phyloP scores from a whole-genome alignment of 1,139 yeast species.

The Sugiyamaella paludigena region DNA sequence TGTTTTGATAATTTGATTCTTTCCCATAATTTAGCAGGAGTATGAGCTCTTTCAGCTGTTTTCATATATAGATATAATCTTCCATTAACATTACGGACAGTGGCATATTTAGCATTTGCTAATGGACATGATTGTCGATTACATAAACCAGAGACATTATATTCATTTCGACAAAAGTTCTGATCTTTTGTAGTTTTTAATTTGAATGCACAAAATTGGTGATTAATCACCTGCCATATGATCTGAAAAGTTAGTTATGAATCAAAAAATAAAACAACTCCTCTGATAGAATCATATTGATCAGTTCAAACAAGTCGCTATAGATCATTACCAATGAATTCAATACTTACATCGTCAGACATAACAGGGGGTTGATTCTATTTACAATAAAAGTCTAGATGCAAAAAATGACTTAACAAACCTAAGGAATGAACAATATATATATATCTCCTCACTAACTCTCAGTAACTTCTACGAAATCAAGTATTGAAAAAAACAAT shows the following conservation, averaged over 20 bases:
- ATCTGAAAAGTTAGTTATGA: conserved; percentile 44
- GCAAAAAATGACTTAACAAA: not conserved
- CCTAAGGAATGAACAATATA: too few relatives aligned
- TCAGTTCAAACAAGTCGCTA: too few relatives aligned
- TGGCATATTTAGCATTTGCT: conserved; percentile 94
- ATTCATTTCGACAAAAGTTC: conserved; percentile 82
- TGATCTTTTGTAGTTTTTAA: conserved; percentile 76
- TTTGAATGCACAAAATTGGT: conserved; percentile 86
- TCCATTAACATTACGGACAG: conserved; percentile 87
- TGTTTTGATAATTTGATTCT: conserved; percentile 84
- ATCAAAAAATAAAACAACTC: too few relatives aligned
- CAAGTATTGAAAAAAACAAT: too few relatives aligned
- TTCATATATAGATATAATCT: conserved; percentile 88
- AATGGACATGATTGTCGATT: conserved; percentile 91
- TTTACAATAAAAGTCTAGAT: too few relatives aligned
- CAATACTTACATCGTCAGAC: conserved; percentile 15
- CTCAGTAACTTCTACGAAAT: too few relatives aligned
- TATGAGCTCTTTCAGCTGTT: conserved; percentile 95
- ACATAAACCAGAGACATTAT: conserved; percentile 86
- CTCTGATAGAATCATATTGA: too few relatives aligned
- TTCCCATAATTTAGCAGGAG: conserved; percentile 93
- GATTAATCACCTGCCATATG: conserved; percentile 89
- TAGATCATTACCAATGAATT: too few relatives aligned
- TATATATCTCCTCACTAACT: too few relatives aligned
- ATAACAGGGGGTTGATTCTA: not conserved